Evolutionary conservation across 225 moss, liverwort and hornwort genomes (phyloP).

Genomic region (Pseudisothecium myosuroides): DNA sequence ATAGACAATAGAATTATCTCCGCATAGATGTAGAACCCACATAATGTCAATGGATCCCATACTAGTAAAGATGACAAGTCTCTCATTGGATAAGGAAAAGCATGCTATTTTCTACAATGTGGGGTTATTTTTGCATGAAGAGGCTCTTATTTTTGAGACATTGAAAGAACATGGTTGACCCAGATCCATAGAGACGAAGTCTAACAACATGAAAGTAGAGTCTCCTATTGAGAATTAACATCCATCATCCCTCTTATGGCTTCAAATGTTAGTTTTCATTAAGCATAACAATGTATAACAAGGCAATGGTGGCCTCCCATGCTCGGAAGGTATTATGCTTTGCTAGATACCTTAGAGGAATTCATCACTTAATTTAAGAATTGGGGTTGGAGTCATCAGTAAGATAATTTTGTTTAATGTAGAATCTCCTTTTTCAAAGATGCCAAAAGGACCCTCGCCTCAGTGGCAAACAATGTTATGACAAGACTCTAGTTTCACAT

Average conservation of each 20-base stretch:
- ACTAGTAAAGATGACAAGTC: not conserved
- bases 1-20: not conserved
- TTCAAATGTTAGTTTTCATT: too few species aligned
- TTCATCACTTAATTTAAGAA: too few species aligned
- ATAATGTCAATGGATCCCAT: not conserved
- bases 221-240: not conserved
- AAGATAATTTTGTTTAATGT: too few species aligned
- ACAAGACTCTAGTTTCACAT: too few species aligned
- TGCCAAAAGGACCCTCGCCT: too few species aligned
- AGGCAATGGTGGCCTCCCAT: too few species aligned
- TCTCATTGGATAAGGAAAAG: not conserved
- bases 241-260: not conserved
- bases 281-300: too few species aligned
- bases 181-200: not conserved
- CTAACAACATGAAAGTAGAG: not conserved
- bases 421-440: too few species aligned
- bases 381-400: too few species aligned
- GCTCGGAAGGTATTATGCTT: too few species aligned
- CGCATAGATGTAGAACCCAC: accelerated
- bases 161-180: not conserved
- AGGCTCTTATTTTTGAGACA: accelerated
- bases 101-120: not conserved
- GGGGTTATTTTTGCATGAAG: accelerated
- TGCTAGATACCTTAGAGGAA: too few species aligned
- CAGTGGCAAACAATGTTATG: too few species aligned